These are phyloP conservation scores for Mortierella sp. DNA, from an alignment of 371 early-diverging fungal genomes.

Conservation along the genomic window DNA sequence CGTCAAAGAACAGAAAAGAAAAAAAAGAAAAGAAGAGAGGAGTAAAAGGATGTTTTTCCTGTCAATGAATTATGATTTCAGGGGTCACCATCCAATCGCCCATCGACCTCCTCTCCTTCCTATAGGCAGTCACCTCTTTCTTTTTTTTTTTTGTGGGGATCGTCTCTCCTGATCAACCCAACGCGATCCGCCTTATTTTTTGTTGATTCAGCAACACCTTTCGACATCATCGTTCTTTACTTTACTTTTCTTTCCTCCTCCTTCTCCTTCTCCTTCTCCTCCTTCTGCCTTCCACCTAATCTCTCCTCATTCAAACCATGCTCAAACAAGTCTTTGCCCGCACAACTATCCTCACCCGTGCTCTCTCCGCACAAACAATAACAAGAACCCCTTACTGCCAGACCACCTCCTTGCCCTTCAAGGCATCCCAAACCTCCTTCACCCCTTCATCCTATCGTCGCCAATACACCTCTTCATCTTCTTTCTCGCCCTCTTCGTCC, in stretches of 20 bases:
- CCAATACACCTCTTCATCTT: neutral
- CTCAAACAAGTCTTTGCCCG: neutral
- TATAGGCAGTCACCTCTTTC: neutral
- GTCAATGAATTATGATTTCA: too few species aligned
- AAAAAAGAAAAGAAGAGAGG: neutral
- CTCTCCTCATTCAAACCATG: neutral
- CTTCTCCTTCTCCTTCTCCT: neutral
- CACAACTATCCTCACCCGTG: slow-evolving; percentile 1
- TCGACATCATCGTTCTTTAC: neutral
- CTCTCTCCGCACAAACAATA: neutral
- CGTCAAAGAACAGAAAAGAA: neutral
- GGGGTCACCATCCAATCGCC: too few species aligned
- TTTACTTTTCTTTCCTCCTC: neutral
- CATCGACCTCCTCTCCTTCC: neutral
- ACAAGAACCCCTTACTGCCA: neutral
- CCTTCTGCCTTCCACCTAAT: neutral
- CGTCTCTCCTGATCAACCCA: neutral
- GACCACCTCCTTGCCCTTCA: neutral
- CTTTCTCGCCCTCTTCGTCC: neutral
- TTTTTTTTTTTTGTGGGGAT: too few species aligned
- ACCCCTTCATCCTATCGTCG: neutral
- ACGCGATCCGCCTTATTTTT: too few species aligned
- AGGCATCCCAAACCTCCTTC: too few species aligned
- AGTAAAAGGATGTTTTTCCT: neutral
- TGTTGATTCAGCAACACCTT: too few species aligned